Evolutionary conservation across 495 filamentous ascomycete species (phyloP).

Genomic region (Podospora fimiseda): DNA sequence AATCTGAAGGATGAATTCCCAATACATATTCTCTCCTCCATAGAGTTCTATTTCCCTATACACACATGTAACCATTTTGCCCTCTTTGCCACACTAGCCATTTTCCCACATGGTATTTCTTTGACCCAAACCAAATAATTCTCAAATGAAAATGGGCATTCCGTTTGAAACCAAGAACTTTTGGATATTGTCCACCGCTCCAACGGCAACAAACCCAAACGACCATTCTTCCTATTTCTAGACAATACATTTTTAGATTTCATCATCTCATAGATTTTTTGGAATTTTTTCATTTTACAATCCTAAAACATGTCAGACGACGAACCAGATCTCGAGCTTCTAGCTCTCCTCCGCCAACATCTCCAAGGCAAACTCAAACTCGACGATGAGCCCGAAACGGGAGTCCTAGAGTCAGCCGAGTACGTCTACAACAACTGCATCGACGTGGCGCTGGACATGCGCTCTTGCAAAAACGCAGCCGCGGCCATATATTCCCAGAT

Average conservation of each 20-base stretch:
- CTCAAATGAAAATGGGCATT: background rate
- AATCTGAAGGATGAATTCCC: too few species aligned
- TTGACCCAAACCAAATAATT: background rate
- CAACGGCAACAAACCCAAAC: background rate
- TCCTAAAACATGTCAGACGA: constrained; percentile 69
- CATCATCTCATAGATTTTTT: background rate
- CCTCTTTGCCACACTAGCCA: background rate
- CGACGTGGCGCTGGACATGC: constrained; percentile 80
- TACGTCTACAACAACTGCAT: constrained; percentile 88
- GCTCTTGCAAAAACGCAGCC: constrained; percentile 73
- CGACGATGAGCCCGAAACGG: constrained; percentile 58
- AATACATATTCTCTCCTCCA: background rate
- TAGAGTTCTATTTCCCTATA: too few species aligned
- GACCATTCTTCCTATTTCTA: too few species aligned
- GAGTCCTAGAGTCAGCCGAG: constrained; percentile 75
- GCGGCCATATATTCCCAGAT: constrained; percentile 70
- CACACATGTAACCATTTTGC: background rate
- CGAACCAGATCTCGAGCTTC: constrained; percentile 80
- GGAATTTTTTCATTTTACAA: background rate
- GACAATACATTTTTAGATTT: too few species aligned
- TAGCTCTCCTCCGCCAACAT: constrained; percentile 78
- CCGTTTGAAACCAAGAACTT: background rate
- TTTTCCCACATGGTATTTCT: too few species aligned
- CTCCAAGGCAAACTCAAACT: constrained; percentile 50
- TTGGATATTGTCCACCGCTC: background rate